Conservation (phyloP, 176 grass and related monocot genomes). For the Oryza meyeriana region DNA sequence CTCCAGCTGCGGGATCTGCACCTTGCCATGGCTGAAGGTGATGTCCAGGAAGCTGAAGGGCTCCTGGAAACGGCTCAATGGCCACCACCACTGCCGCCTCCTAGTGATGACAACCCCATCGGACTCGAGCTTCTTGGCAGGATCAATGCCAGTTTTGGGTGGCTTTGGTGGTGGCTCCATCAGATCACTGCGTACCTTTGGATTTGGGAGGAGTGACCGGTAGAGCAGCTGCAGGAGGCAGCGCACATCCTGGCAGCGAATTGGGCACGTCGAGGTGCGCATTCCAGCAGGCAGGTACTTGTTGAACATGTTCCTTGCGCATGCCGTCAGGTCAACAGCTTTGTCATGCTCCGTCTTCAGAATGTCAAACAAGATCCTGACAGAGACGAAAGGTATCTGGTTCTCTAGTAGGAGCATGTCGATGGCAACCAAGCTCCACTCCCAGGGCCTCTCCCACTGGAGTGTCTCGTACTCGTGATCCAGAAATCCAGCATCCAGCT, state of each 20-base stretch:
- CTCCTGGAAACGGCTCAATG: slow-evolving; percentile 2
- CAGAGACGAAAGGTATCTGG: slow-evolving; percentile 17
- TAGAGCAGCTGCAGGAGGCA: slow-evolving; percentile 14
- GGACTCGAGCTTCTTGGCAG: background rate
- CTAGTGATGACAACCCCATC: background rate
- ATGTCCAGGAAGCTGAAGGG: background rate
- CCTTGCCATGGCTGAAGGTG: background rate
- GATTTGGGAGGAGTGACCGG: slow-evolving; percentile 6
- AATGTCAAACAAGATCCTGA: slow-evolving; percentile 27
- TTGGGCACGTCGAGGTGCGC: background rate
- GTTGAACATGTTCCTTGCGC: slow-evolving; percentile 13
- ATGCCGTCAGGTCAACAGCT: slow-evolving; percentile 7
- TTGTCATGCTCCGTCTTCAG: slow-evolving; percentile 7
- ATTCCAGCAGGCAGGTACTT: slow-evolving; percentile 18
- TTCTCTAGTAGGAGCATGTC: slow-evolving; percentile 10
- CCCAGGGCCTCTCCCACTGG: slow-evolving; percentile 28
- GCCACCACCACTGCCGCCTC: background rate
- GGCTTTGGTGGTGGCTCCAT: slow-evolving; percentile 7
- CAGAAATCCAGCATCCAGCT: slow-evolving; percentile 11
- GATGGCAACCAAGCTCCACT: slow-evolving; percentile 23
- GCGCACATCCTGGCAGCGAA: background rate
- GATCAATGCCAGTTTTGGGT: background rate
- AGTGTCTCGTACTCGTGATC: slow-evolving; percentile 4
- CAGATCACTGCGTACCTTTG: background rate
- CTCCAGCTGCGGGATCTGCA: slow-evolving; percentile 2